Base-by-base conservation (phyloP, 306 rosid species). In the Oemleria cerasiformis region DNA sequence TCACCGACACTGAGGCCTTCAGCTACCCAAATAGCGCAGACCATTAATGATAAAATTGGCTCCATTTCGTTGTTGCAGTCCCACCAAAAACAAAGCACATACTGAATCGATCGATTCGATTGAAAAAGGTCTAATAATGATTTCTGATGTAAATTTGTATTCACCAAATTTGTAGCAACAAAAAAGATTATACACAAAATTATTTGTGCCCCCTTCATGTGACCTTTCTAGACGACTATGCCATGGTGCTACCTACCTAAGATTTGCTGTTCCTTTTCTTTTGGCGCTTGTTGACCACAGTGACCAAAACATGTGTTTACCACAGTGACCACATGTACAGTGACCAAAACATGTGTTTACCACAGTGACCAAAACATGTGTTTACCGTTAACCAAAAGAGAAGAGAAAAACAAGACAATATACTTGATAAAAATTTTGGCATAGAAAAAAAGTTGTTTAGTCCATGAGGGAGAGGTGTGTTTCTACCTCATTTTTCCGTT, bases 1-100 rank as follows among this genome's bases (percentile, higher is more conserved):
- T 66, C 89, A 11, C 84, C 86, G 16, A 34, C 77, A 8, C 79
- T 73, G 13, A 70, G 89, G 72, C 89, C 89, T 36, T 50, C 70
- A 17, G 78, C 80, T 23, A 40, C 70, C 8, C 65, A 20, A 4
- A 69, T 85, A 8, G 42, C 76, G 75, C 44, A 71, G 34, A 76
- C 77, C 20, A 30, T 81, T 47, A 41, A 9, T 51, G 74, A 49
- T 16, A 16, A 59, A 16, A 74, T 79, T 6, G 42, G 59, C 19
- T 68, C 69, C 5, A 5, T 76, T 8, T 47, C 71, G 9, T 51
- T 8, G 54, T 4, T 2, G 2, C 5, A 21, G 38, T 70, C 65
- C 17, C 53, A 14, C 9, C n/a, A 16, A 6, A 54, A 54, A 69
- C 39, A 71, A 44, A 44, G 43, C 56, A 34, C 6, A 10, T 8